These are phyloP conservation scores for Iberis pinnata DNA, from an alignment of 345 rosid species.

Conservation along the genomic window DNA sequence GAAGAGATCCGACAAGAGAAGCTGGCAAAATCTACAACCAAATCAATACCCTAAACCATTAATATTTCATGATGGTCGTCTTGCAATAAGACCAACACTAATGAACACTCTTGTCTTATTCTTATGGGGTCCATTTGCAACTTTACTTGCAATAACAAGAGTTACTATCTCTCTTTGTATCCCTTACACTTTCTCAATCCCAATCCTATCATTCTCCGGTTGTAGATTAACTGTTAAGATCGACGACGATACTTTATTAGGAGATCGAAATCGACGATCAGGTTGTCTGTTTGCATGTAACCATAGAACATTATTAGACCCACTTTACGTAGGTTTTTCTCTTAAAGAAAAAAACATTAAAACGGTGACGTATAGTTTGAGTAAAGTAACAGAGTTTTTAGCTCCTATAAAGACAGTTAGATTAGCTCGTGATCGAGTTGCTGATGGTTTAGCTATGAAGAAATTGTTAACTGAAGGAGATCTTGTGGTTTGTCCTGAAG, in stretches of 20 bases:
- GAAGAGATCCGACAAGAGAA: slow-evolving; percentile 47
- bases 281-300: slow-evolving; percentile 58
- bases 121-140: slow-evolving; percentile 66
- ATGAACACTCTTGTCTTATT: slow-evolving; percentile 43
- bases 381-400: slow-evolving; percentile 52
- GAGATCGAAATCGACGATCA: slow-evolving; percentile 14
- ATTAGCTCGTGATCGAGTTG: slow-evolving; percentile 44
- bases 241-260: slow-evolving; percentile 1
- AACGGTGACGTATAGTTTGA: slow-evolving; percentile 74
- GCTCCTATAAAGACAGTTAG: slow-evolving; percentile 66
- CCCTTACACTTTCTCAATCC: slow-evolving; percentile 43
- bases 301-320: slow-evolving; percentile 70
- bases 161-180: slow-evolving; percentile 30
- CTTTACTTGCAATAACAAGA: slow-evolving; percentile 35
- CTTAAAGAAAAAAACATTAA: slow-evolving; percentile 40
- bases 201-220: slow-evolving; percentile 38
- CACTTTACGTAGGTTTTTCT: slow-evolving; percentile 46
- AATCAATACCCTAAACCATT: slow-evolving; percentile 50
- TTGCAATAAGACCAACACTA: slow-evolving; percentile 57
- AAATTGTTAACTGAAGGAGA: slow-evolving; percentile 44
- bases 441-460: slow-evolving; percentile 44
- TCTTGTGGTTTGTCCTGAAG: slow-evolving; percentile 75
- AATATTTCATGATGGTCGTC: slow-evolving; percentile 76
- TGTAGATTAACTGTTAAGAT: slow-evolving; percentile 22
- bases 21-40: slow-evolving; percentile 45